Conservation (phyloP, 331 rosid species). For the Rosa hybrid region DNA sequence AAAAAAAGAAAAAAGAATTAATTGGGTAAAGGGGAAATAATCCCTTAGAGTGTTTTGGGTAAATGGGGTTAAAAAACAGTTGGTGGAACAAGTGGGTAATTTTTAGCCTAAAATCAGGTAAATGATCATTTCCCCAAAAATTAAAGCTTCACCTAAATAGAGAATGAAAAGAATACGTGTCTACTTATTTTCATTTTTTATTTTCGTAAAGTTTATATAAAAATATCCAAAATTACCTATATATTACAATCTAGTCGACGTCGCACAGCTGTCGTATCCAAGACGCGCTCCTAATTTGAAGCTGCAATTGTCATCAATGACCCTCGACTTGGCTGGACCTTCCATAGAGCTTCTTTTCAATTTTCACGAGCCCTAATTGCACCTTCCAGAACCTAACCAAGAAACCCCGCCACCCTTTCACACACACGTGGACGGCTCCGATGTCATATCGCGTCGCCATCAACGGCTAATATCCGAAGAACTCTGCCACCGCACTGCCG, state of each 20-base stretch:
- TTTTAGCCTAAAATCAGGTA: too few species aligned
- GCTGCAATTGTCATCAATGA: background rate
- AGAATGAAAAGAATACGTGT: background rate
- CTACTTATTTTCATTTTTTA: background rate
- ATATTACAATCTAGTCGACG: too few species aligned
- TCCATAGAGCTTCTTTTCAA: background rate
- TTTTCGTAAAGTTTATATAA: background rate
- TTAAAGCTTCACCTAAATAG: background rate
- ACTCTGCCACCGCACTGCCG: background rate
- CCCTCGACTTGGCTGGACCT: constrained; percentile 12
- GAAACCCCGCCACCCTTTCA: constrained; percentile 1
- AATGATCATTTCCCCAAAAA: too few species aligned
- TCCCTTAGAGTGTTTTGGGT: too few species aligned
- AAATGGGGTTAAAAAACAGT: too few species aligned
- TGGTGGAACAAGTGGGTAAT: too few species aligned
- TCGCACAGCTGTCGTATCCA: background rate
- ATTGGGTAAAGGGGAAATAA: too few species aligned
- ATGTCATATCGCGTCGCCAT: background rate
- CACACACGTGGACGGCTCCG: background rate
- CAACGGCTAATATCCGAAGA: background rate
- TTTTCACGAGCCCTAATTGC: background rate
- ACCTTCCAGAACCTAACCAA: constrained; percentile 12
- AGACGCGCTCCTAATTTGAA: background rate
- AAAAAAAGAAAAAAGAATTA: too few species aligned
- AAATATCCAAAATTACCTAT: too few species aligned